Evolutionary conservation across 495 filamentous ascomycete species (phyloP), one percentile per base, ranked within the genome.

Genomic region (Parathielavia appendiculata): DNA sequence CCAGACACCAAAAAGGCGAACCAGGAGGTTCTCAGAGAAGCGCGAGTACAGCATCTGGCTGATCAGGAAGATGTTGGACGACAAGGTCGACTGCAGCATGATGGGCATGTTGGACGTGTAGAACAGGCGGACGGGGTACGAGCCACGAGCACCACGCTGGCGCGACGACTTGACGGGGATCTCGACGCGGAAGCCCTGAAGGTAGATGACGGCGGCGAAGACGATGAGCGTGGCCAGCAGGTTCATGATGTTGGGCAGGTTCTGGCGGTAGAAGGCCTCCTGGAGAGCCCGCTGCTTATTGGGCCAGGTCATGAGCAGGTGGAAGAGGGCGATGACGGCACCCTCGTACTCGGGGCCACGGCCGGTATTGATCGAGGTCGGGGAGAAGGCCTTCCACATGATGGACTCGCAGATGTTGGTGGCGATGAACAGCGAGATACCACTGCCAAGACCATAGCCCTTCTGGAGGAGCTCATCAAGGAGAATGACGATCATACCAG

Each of bases 321-420:
- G 95, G 82, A 99, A 95, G 59, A 99, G 85, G 59, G 95, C 95
- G 71, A 99, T 96, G 67, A 99, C 90, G 53, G 95, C 95, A 72
- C 95, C 95, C 80, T 99, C 95, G 72, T 97, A 99, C 76, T 99
- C 95, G 67, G 95, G 95, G 52, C 95, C 95, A 80, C 95, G 90
- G 60, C 95, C 95, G 58, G 95, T 97, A 81, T 99, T 99, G 78
- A 99, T 95, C 69, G 93, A 97, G 16, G 95, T 99, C 30, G 95
- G 95, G 54, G 91, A 96, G 81, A 97, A 97, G 19, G 95, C 95
- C 81, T 96, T 96, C 95, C 95, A 99, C 74, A 99, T 86, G 72
- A 99, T 99, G 36, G 91, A 96, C 78, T 99, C 95, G 86, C 95
- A 99, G 77, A 99, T 97, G 83, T 97, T 97, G 79, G 95, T 99